Evolutionary conservation across 2,329 filamentous ascomycete species (phyloP), one percentile per base, ranked within the genome.

Genomic region (Fusarium bactridioides): DNA sequence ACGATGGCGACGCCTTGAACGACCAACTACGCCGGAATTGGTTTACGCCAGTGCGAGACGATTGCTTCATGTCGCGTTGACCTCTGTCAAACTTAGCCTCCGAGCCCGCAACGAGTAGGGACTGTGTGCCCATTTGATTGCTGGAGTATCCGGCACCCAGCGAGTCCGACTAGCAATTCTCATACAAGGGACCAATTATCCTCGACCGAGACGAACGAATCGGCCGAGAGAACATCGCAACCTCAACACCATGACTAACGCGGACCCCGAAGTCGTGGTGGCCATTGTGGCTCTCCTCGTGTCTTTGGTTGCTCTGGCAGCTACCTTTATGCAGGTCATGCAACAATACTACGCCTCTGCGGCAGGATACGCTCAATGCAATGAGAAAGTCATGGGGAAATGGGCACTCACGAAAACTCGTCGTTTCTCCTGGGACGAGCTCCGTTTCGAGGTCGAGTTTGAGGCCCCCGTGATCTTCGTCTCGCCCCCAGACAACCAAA

Each of bases 341-440:
- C 86, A 87, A 68, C 86, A 87, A 66, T 87, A 87, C 77, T 82
- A 82, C 27, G 82, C 85, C 1, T 86, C 86, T 15, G 85, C 86
- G 0, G 81, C 82, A n/a, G 86, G 86, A 37, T 87, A 86, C 70
- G 79, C 84, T 10, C 84, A 84, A 59, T 87, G 85, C 73, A 84
- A 83, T 67, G 79, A 84, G 57, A 83, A 83, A 51, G 84, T 86
- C 58, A 86, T 86, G 78, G 85, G 86, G 2, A 77, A 79, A 21
- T 87, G 86, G 86, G 80, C 82, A 25, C 67, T 73, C 4, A 81
- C 78, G 23, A 85, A 83, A 64, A 79, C 78, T 5, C 80, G 85
- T 15, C 77, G 73, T 2, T 84, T 87, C 64, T 80, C 78, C 4
- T 79, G 77, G 58, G 78, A 80, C 33, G 85, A 87, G 76, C 78